Evolutionary conservation across 495 filamentous ascomycete species (phyloP).

Genomic region (Geoglossum glabrum): DNA sequence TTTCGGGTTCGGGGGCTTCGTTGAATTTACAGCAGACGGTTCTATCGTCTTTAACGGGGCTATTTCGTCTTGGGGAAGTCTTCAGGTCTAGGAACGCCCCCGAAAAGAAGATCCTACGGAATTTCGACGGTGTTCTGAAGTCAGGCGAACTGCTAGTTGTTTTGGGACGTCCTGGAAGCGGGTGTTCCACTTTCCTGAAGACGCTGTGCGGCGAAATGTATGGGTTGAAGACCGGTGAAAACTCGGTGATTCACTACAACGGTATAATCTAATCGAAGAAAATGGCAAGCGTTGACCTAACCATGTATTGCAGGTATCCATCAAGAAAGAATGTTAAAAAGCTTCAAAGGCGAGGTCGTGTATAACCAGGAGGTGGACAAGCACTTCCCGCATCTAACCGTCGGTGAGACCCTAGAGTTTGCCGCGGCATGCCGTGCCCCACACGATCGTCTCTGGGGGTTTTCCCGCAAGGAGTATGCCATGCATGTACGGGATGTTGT

Average conservation of each 20-base stretch:
- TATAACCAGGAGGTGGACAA: slow-evolving; percentile 36
- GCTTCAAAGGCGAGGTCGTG: slow-evolving; percentile 8
- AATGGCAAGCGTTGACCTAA: neutral
- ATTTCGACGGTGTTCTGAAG: slow-evolving; percentile 57
- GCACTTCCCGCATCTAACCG: slow-evolving; percentile 54
- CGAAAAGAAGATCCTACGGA: slow-evolving; percentile 37
- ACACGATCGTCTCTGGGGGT: slow-evolving; percentile 35
- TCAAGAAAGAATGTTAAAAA: slow-evolving; percentile 4
- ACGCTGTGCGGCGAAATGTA: slow-evolving; percentile 59
- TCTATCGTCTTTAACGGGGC: slow-evolving; percentile 25
- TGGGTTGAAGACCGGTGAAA: slow-evolving; percentile 44
- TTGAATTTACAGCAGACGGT: slow-evolving; percentile 38
- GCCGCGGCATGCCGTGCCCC: slow-evolving; percentile 51
- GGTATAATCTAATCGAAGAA: neutral
- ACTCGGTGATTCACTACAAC: slow-evolving; percentile 46
- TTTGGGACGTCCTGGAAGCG: slow-evolving; percentile 55
- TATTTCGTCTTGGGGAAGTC: slow-evolving; percentile 25
- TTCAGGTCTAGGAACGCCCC: neutral
- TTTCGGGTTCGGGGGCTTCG: slow-evolving; percentile 32
- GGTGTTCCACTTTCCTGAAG: slow-evolving; percentile 64
- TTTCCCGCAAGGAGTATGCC: slow-evolving; percentile 40
- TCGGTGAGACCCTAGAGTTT: slow-evolving; percentile 48
- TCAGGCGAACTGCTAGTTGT: slow-evolving; percentile 68
- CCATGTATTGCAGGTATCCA: neutral
- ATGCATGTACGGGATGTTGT: slow-evolving; percentile 47